phyloP scores from a whole-genome alignment of 2,329 filamentous ascomycete species.

The Verticillium nonalfalfae region DNA sequence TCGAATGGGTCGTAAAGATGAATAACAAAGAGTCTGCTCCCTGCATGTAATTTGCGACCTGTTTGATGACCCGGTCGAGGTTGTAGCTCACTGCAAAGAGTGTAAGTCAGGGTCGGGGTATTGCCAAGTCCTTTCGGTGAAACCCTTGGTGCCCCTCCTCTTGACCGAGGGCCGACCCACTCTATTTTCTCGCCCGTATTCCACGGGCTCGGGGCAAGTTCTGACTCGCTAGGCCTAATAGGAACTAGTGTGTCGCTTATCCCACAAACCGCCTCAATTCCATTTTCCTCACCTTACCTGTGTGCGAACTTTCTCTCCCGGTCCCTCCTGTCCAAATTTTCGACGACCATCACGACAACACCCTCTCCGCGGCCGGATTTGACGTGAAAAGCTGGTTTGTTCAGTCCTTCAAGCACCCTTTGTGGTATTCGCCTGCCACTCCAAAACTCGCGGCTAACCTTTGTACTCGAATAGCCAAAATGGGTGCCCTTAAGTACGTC shows the following conservation, averaged over 20 bases:
- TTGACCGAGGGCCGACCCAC: not conserved
- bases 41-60: constrained; percentile 26
- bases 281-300: constrained; percentile 2
- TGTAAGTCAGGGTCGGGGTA: constrained; percentile 15
- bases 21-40: no score
- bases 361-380: constrained; percentile 13
- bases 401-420: constrained; percentile 8
- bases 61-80: not conserved
- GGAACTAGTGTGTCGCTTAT: constrained; percentile 1
- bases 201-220: not conserved
- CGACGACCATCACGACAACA: constrained; percentile 10
- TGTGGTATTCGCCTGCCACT: constrained; percentile 2
- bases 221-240: not conserved
- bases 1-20: not conserved
- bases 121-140: constrained; percentile 2
- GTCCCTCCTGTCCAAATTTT: not conserved
- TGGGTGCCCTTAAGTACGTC: constrained; percentile 99
- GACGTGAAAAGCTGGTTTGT: constrained; percentile 18
- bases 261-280: not conserved
- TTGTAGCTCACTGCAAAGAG: constrained; percentile 11
- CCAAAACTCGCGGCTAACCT: not conserved
- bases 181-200: not conserved
- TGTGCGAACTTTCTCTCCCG: constrained; percentile 2
- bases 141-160: not conserved
- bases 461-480: constrained; percentile 51